Percentiles rank a stretch among this genome's conserved stretches.
These are phyloP conservation scores for Colletotrichum scovillei DNA, from an alignment of 2,329 filamentous ascomycete genomes.

Conservation along the genomic window DNA sequence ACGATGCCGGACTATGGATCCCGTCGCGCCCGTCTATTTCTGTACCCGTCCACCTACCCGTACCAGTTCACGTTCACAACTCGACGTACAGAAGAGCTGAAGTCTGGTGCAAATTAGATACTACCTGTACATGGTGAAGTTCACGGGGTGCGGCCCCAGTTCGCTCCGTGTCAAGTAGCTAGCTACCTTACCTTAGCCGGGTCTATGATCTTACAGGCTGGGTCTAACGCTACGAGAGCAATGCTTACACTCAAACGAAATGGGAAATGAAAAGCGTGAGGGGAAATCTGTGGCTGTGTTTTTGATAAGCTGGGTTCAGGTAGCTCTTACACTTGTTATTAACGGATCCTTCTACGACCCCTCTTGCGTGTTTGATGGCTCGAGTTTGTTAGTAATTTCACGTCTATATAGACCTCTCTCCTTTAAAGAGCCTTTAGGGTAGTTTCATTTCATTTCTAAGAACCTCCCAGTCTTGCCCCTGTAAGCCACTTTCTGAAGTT, in stretches of 20 bases:
- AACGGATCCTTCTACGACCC: neutral
- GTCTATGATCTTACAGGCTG: too few species aligned
- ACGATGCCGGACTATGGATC: neutral
- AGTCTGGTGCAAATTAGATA: too few species aligned
- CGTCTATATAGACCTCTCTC: too few species aligned
- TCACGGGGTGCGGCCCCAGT: too few species aligned
- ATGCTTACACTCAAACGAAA: neutral
- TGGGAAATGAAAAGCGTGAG: neutral
- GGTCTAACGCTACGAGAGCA: neutral
- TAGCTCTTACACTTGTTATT: neutral
- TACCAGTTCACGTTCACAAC: neutral
- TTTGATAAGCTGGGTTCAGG: too few species aligned
- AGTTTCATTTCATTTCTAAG: too few species aligned
- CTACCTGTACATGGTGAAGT: too few species aligned
- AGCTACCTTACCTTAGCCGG: too few species aligned
- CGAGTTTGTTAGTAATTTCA: too few species aligned
- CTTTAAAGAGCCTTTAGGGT: accelerated
- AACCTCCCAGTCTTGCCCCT: too few species aligned
- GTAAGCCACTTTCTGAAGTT: neutral
- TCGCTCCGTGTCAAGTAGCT: too few species aligned
- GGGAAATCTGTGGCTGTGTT: neutral
- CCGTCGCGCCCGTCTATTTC: neutral
- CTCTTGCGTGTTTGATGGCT: neutral
- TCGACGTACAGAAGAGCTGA: neutral
- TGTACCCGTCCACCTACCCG: neutral